Percentiles rank a stretch among this genome's conserved stretches.
Evolutionary conservation across 495 filamentous ascomycete genomes (phyloP).

Genomic region (Aspergillus egyptiacus): DNA sequence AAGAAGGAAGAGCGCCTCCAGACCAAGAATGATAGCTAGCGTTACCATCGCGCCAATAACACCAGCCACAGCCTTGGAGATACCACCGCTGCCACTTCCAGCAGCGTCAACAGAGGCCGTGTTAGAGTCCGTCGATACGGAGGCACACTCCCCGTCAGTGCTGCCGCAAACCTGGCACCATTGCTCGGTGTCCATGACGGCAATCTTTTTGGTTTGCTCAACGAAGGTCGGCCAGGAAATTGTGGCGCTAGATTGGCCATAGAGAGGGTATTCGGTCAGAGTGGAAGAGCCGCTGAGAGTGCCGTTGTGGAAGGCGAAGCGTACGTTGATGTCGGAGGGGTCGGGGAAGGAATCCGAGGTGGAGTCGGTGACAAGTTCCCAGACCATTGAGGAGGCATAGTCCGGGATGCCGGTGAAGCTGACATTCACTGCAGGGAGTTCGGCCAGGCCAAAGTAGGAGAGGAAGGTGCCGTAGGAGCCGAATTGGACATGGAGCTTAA

Average conservation of each 20-base stretch:
- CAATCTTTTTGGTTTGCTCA: constrained; percentile 33
- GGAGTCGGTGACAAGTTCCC: constrained; percentile 48
- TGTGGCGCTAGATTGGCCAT: constrained; percentile 27
- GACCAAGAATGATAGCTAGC: constrained; percentile 46
- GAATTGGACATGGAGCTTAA: constrained; percentile 43
- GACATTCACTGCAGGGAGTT: constrained; percentile 26
- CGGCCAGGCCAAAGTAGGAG: constrained; percentile 48
- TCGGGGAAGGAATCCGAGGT: constrained; percentile 34
- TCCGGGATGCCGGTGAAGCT: constrained; percentile 46
- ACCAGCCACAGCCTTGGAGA: constrained; percentile 43
- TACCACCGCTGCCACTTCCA: constrained; percentile 17
- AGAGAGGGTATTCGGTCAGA: constrained; percentile 38
- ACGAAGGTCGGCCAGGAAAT: constrained; percentile 44
- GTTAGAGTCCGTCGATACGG: constrained; percentile 11
- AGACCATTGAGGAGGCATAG: constrained; percentile 50
- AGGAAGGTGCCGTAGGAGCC: constrained; percentile 47
- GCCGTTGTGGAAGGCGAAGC: constrained; percentile 52
- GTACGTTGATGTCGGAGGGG: constrained; percentile 34
- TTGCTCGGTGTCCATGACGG: constrained; percentile 30
- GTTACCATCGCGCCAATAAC: constrained; percentile 61
- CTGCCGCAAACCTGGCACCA: constrained; percentile 48
- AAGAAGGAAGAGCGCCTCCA: constrained; percentile 40
- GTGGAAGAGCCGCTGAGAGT: constrained; percentile 28
- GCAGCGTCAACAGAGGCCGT: constrained; percentile 12
- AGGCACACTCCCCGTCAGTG: constrained; percentile 33